Conservation (phyloP, 1,139 yeast genomes). For the Yamadazyma blattariae region DNA sequence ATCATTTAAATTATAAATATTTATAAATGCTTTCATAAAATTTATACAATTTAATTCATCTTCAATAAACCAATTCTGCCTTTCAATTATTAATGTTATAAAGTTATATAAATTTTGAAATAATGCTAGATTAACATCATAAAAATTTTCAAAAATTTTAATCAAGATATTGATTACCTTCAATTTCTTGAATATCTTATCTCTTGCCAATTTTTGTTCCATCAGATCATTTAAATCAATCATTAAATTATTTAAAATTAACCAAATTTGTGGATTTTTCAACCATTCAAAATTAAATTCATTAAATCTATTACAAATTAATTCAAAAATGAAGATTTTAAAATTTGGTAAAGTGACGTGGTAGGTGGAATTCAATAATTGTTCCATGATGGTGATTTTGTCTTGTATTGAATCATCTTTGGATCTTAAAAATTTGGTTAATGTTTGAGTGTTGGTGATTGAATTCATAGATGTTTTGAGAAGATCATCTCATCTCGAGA, state of each 20-base stretch:
- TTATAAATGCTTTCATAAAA: constrained; percentile 12
- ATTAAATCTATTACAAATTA: constrained; percentile 63
- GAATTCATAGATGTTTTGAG: constrained; percentile 4
- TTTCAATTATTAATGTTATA: constrained; percentile 16
- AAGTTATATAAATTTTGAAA: constrained; percentile 16
- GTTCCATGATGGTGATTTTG: constrained; percentile 27
- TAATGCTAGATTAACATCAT: constrained; percentile 6
- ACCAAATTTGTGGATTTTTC: constrained; percentile 43
- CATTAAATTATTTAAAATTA: constrained; percentile 44
- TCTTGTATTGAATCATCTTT: constrained; percentile 30
- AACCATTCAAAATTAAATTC: constrained; percentile 50
- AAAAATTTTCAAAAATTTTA: constrained; percentile 14
- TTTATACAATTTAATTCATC: constrained; percentile 25
- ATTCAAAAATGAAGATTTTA: constrained; percentile 58
- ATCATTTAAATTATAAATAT: constrained; percentile 9
- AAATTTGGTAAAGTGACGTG: constrained; percentile 60
- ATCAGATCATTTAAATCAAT: constrained; percentile 13
- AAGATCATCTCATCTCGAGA: constrained; percentile 11
- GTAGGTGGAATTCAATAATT: constrained; percentile 36
- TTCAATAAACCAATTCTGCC: constrained; percentile 25
- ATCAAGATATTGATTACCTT: constrained; percentile 19
- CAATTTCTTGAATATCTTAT: constrained; percentile 34
- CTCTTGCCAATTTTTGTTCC: constrained; percentile 15
- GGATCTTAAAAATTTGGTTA: constrained; percentile 64
- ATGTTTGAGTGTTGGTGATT: constrained; percentile 43